These are phyloP conservation scores for Chenopodium quinoa DNA, from an alignment of 148 eudicot genomes.

Conservation along the genomic window DNA sequence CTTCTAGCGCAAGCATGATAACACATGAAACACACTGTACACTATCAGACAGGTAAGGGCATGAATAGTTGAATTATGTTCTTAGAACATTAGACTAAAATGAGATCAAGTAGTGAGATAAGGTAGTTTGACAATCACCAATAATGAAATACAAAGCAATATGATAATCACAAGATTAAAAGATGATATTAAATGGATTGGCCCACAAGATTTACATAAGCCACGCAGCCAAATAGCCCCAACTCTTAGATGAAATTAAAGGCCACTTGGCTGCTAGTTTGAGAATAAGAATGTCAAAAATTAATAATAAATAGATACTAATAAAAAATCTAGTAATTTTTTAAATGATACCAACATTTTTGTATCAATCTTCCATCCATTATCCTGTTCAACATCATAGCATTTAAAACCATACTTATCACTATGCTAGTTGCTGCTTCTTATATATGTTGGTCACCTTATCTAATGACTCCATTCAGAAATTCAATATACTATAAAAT, in stretches of 20 bases:
- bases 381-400: neutral
- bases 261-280: too few relatives aligned
- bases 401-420: neutral
- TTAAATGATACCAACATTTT: neutral
- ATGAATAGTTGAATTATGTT: conserved; percentile 12
- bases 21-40: conserved; percentile 97
- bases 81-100: neutral
- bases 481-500: neutral
- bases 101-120: neutral
- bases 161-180: neutral
- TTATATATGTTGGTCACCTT: neutral
- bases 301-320: neutral
- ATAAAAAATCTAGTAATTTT: neutral
- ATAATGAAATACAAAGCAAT: neutral
- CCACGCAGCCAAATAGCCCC: too few relatives aligned
- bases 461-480: too few relatives aligned
- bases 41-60: conserved; percentile 71
- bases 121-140: neutral
- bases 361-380: neutral
- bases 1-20: conserved; percentile 96
- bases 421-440: neutral
- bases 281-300: too few relatives aligned
- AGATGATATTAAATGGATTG: neutral
- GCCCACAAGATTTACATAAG: neutral
- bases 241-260: too few relatives aligned